Conservation (phyloP, 2,329 filamentous ascomycete genomes). For the Rhexocercosporidium sp. region DNA sequence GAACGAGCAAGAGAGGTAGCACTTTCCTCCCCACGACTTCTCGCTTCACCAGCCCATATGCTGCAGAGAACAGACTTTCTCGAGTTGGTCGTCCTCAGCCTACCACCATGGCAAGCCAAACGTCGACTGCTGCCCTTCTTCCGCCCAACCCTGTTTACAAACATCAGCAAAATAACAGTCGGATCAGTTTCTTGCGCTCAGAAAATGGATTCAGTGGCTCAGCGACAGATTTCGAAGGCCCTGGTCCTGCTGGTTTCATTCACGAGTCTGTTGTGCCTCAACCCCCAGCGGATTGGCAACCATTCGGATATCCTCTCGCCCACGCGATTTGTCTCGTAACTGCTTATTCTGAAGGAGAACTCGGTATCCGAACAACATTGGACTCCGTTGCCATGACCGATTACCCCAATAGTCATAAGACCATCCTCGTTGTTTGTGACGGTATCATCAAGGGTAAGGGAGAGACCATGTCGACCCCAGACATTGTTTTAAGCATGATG, state of each 20-base stretch:
- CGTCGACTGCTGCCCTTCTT: slow-evolving; percentile 71
- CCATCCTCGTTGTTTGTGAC: slow-evolving; percentile 94
- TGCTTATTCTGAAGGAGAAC: slow-evolving; percentile 93
- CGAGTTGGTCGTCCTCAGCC: slow-evolving; percentile 60
- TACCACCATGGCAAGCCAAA: slow-evolving; percentile 95
- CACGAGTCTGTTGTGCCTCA: slow-evolving; percentile 96
- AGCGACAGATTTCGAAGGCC: slow-evolving; percentile 66
- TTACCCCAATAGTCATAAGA: slow-evolving; percentile 98
- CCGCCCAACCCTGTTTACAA: slow-evolving; percentile 76
- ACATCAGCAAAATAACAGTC: slow-evolving; percentile 62
- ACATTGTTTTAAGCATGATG: slow-evolving; percentile 92
- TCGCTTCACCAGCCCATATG: slow-evolving; percentile 90
- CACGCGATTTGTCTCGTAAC: slow-evolving; percentile 95
- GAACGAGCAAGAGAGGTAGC: slow-evolving; percentile 80
- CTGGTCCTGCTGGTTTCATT: slow-evolving; percentile 91
- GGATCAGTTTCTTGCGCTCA: slow-evolving; percentile 67
- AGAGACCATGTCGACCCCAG: slow-evolving; percentile 84
- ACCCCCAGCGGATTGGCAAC: slow-evolving; percentile 95
- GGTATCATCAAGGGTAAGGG: slow-evolving; percentile 97
- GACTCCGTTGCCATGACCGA: slow-evolving; percentile 98
- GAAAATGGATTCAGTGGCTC: slow-evolving; percentile 57
- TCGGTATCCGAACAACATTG: slow-evolving; percentile 89
- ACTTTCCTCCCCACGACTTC: slow-evolving; percentile 91
- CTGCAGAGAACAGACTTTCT: slow-evolving; percentile 68
- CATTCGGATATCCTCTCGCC: slow-evolving; percentile 92